These are phyloP conservation scores for Xylaria palmicola DNA, from an alignment of 495 filamentous ascomycete species.

Conservation along the genomic window DNA sequence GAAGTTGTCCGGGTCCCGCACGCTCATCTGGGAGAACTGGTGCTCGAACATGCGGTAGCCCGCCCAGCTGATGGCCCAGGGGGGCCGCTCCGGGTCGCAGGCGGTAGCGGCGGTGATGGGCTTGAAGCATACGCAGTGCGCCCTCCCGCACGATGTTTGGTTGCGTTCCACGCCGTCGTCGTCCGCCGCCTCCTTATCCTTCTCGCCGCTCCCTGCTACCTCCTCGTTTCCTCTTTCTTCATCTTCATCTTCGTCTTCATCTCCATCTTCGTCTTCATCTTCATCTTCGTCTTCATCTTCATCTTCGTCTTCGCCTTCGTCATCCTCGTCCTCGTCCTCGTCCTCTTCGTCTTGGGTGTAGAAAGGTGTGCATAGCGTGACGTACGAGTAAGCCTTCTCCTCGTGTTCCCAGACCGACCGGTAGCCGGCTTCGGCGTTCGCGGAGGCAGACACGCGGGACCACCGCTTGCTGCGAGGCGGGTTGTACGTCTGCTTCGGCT, in stretches of 20 bases:
- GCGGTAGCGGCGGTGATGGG: constrained; percentile 9
- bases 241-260: constrained; percentile 17
- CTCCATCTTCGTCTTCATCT: constrained; percentile 13
- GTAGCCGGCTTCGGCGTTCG: constrained; percentile 38
- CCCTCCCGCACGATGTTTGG: constrained; percentile 19
- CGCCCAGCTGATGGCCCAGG: constrained; percentile 38
- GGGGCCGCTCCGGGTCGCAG: constrained; percentile 43
- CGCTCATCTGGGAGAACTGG: constrained; percentile 16
- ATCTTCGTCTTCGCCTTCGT: neutral
- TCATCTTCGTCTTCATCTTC: constrained; percentile 11
- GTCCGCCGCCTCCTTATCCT: constrained; percentile 17
- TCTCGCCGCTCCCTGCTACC: constrained; percentile 11
- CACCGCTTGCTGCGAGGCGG: constrained; percentile 37
- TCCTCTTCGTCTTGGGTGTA: constrained; percentile 19
- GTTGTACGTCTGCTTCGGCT: neutral
- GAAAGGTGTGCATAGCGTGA: constrained; percentile 34
- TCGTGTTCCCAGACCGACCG: constrained; percentile 22
- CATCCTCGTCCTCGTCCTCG: constrained; percentile 16
- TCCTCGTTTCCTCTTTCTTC: constrained; percentile 21
- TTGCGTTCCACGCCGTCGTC: neutral
- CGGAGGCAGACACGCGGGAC: constrained; percentile 40
- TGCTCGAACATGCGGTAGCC: constrained; percentile 28
- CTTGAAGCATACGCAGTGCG: constrained; percentile 41
- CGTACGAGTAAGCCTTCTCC: constrained; percentile 30
- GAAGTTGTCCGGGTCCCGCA: constrained; percentile 37